Evolutionary conservation across 192 early-diverging fungal species (phyloP).

Genomic region (Coemansia sp.): DNA sequence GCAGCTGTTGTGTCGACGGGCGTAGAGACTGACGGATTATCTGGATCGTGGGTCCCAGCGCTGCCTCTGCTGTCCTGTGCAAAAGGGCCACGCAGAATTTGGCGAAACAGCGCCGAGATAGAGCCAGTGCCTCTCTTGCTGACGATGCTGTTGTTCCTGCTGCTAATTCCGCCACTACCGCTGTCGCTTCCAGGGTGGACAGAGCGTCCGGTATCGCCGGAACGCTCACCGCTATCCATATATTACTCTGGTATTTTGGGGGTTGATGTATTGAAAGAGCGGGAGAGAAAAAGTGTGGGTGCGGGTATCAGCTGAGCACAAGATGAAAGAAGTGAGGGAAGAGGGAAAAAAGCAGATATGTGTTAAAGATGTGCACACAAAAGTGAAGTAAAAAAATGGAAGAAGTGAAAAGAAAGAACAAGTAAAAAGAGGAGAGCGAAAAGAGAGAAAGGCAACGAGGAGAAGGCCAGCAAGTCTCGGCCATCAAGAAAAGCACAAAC

Average conservation of each 20-base stretch:
- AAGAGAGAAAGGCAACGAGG: neutral
- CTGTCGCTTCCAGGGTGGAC: constrained; percentile 11
- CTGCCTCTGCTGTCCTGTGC: constrained; percentile 17
- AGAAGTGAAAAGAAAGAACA: neutral
- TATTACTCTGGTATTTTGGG: constrained; percentile 6
- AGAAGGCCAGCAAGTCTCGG: too few species aligned
- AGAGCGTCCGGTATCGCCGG: constrained; percentile 21
- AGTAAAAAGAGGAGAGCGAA: constrained; percentile 3
- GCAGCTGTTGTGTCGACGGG: constrained; percentile 7
- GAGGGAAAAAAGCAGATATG: neutral
- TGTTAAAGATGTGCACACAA: constrained; percentile 3
- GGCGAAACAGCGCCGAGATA: constrained; percentile 34
- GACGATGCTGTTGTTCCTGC: constrained; percentile 1
- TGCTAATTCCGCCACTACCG: too few species aligned
- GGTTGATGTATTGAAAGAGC: neutral
- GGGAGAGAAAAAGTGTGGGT: neutral
- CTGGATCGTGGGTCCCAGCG: neutral
- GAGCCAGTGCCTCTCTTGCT: constrained; percentile 12
- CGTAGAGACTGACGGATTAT: neutral
- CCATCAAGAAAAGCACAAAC: too few species aligned
- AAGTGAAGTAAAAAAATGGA: neutral
- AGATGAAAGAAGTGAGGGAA: neutral
- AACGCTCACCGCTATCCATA: constrained; percentile 17
- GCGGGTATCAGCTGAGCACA: neutral
- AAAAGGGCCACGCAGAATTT: constrained; percentile 45